Percentiles rank a stretch among this genome's conserved stretches.
Conservation (phyloP, 2,329 filamentous ascomycete species). For the Cladorrhinum sp. region DNA sequence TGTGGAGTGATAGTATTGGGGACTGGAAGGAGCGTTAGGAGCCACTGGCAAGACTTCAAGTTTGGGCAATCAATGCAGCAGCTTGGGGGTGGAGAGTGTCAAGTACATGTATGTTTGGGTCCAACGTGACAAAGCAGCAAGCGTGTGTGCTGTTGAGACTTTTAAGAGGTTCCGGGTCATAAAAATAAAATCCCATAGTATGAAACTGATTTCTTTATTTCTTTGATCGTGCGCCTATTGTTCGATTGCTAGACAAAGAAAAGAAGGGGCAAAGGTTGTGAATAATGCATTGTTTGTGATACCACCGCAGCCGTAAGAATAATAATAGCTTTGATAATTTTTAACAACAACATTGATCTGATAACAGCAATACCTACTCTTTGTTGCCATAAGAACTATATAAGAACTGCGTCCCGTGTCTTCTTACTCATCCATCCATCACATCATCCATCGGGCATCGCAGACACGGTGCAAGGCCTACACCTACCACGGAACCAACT, state of each 20-base stretch:
- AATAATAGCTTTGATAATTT: neutral
- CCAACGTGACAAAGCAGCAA: neutral
- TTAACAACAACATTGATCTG: neutral
- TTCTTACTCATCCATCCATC: neutral
- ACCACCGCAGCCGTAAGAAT: neutral
- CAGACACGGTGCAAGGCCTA: neutral
- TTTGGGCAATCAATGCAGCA: neutral
- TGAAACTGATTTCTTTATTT: neutral
- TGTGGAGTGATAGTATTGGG: neutral
- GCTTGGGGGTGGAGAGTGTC: neutral
- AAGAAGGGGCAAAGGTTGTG: neutral
- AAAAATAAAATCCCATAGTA: neutral
- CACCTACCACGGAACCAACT: neutral
- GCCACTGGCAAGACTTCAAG: neutral
- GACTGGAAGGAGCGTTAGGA: too few species aligned
- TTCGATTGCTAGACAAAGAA: neutral
- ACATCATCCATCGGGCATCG: neutral
- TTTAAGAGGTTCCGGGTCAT: neutral
- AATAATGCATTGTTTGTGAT: neutral
- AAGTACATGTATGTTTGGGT: neutral
- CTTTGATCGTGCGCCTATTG: neutral
- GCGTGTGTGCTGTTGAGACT: neutral
- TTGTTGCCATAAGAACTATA: neutral
- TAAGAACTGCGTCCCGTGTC: neutral
- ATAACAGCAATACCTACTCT: neutral